Evolutionary conservation across 768 basidiomycete genomes (phyloP).

Genomic region (Suillus subalutaceus): DNA sequence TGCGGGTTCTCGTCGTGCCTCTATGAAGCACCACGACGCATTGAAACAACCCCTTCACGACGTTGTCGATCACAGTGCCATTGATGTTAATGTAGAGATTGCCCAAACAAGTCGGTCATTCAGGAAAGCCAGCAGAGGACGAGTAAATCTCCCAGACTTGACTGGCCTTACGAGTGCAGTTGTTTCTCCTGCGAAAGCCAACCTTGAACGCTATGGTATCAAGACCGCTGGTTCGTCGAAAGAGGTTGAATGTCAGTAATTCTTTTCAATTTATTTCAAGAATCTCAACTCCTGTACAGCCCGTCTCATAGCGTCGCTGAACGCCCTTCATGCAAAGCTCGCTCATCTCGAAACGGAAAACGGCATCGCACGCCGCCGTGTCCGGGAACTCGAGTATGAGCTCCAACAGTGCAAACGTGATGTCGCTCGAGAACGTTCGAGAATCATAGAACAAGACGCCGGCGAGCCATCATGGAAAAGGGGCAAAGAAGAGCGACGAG

Average conservation of each 20-base stretch:
- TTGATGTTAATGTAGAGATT: constrained; percentile 13
- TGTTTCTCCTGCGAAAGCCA: constrained; percentile 66
- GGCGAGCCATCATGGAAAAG: constrained; percentile 29
- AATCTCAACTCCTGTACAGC: constrained; percentile 38
- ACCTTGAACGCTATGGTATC: constrained; percentile 53
- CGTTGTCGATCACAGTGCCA: constrained; percentile 28
- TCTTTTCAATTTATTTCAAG: not conserved
- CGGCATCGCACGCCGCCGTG: constrained; percentile 74
- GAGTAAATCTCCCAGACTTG: constrained; percentile 75
- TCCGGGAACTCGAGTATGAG: constrained; percentile 87
- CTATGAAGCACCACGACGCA: constrained; percentile 7
- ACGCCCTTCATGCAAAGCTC: constrained; percentile 66
- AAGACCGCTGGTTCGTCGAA: constrained; percentile 48
- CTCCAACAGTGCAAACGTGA: constrained; percentile 84
- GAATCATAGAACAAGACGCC: constrained; percentile 57
- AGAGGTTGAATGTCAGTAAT: constrained; percentile 64
- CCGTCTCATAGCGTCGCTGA: constrained; percentile 63
- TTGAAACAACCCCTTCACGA: constrained; percentile 35
- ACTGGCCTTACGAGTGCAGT: constrained; percentile 83
- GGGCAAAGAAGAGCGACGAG: constrained; percentile 29
- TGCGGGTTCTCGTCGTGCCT: constrained; percentile 10
- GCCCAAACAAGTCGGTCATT: constrained; percentile 15
- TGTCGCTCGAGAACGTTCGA: constrained; percentile 67
- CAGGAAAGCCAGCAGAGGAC: constrained; percentile 35
- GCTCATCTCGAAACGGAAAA: constrained; percentile 82